Evolutionary conservation across 371 early-diverging fungal species (phyloP).

Genomic region (Catenaria anguillulae): DNA sequence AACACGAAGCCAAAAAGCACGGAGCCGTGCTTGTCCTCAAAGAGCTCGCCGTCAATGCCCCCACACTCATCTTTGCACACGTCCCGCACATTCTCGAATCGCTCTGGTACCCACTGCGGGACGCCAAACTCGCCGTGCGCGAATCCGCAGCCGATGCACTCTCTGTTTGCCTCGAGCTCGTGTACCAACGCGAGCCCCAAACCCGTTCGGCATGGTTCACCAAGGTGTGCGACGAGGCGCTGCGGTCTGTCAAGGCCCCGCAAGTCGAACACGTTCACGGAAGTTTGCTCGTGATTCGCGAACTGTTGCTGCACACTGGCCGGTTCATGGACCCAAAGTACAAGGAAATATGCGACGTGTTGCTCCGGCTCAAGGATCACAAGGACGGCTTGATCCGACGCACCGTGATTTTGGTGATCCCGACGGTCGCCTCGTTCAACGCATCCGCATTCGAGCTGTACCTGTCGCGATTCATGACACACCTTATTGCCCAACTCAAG

Average conservation of each 20-base stretch:
- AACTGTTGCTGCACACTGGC: slow-evolving; percentile 64
- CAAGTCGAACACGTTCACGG: slow-evolving; percentile 79
- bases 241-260: slow-evolving; percentile 48
- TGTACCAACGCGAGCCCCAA: slow-evolving; percentile 63
- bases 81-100: slow-evolving; percentile 70
- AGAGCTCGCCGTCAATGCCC: slow-evolving; percentile 66
- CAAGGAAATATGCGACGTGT: slow-evolving; percentile 55
- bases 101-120: slow-evolving; percentile 75
- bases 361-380: slow-evolving; percentile 63
- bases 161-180: slow-evolving; percentile 62
- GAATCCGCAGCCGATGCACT: slow-evolving; percentile 81
- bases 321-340: slow-evolving; percentile 76
- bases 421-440: slow-evolving; percentile 68
- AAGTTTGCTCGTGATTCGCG: slow-evolving; percentile 62
- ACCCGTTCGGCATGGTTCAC: slow-evolving; percentile 51
- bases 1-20: slow-evolving; percentile 59
- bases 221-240: slow-evolving; percentile 71
- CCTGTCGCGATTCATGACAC: slow-evolving; percentile 55
- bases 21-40: slow-evolving; percentile 77
- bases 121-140: slow-evolving; percentile 55
- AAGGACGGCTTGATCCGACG: slow-evolving; percentile 64
- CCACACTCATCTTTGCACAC: slow-evolving; percentile 70
- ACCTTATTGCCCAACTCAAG: slow-evolving; percentile 55
- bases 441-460: slow-evolving; percentile 57
- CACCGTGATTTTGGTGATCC: slow-evolving; percentile 70